Evolutionary conservation across 2,329 filamentous ascomycete species (phyloP).

Genomic region (Aspergillus versicolor): DNA sequence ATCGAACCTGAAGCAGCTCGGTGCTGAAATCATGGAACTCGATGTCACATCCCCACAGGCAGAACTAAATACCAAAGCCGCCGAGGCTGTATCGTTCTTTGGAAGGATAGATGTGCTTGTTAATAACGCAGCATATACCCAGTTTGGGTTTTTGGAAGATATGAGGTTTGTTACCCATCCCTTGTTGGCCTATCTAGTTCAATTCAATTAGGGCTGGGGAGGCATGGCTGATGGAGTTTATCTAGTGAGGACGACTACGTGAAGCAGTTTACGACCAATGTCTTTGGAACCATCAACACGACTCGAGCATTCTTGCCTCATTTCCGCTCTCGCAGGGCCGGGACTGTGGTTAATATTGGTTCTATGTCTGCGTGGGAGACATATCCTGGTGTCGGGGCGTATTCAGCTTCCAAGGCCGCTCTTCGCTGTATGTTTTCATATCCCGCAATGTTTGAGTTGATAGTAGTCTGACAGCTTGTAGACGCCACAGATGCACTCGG

Average conservation of each 20-base stretch:
- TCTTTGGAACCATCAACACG: slow-evolving; percentile 39
- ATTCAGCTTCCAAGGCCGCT: slow-evolving; percentile 36
- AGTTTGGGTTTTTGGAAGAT: slow-evolving; percentile 31
- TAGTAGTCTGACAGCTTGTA: background rate
- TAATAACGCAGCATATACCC: slow-evolving; percentile 34
- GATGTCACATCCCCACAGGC: slow-evolving; percentile 24
- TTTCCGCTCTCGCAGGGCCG: slow-evolving; percentile 31
- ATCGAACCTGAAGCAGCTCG: slow-evolving; percentile 24
- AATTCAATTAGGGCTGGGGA: too few relatives aligned
- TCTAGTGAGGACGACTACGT: slow-evolving; percentile 21
- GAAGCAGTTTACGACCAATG: slow-evolving; percentile 38
- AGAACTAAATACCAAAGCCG: slow-evolving; percentile 19
- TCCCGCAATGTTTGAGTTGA: too few relatives aligned
- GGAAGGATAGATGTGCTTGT: slow-evolving; percentile 35
- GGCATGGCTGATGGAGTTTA: background rate
- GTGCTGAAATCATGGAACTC: slow-evolving; percentile 24
- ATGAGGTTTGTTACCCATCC: background rate
- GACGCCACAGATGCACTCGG: slow-evolving; percentile 16
- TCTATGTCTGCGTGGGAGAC: slow-evolving; percentile 32
- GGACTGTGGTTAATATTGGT: slow-evolving; percentile 38
- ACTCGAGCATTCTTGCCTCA: slow-evolving; percentile 38
- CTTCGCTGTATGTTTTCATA: slow-evolving; percentile 7
- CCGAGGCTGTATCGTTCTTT: slow-evolving; percentile 19
- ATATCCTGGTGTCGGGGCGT: slow-evolving; percentile 28
- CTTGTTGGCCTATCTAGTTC: too few relatives aligned